These are phyloP conservation scores for Lichtheimia hyalospora DNA, from an alignment of 371 early-diverging fungal species.

Conservation along the genomic window DNA sequence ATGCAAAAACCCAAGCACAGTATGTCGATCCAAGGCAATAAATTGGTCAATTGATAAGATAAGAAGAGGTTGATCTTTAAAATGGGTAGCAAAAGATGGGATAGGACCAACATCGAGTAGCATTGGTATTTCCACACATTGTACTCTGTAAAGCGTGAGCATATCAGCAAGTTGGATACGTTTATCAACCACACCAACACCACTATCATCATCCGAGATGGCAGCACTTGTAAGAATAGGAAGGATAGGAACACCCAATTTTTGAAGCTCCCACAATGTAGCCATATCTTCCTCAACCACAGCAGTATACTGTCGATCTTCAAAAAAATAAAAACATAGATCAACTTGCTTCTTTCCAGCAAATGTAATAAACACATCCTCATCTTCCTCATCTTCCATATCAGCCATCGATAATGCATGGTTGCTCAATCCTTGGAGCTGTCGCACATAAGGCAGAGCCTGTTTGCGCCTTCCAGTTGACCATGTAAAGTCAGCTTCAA, in stretches of 20 bases:
- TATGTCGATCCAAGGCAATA: slow-evolving; percentile 24
- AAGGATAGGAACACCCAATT: slow-evolving; percentile 32
- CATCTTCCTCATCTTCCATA: background rate
- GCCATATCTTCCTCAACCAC: slow-evolving; percentile 20
- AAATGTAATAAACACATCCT: background rate
- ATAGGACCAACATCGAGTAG: slow-evolving; percentile 9
- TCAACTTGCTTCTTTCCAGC: slow-evolving; percentile 29
- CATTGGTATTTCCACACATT: slow-evolving; percentile 10
- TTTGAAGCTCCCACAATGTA: slow-evolving; percentile 25
- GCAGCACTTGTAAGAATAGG: slow-evolving; percentile 10
- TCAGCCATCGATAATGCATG: too few relatives aligned
- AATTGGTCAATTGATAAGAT: slow-evolving; percentile 39
- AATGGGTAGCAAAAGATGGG: slow-evolving; percentile 16
- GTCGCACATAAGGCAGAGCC: background rate
- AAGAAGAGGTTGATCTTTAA: slow-evolving; percentile 22
- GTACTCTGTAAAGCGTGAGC: slow-evolving; percentile 9
- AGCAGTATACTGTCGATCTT: slow-evolving; percentile 7
- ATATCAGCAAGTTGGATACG: slow-evolving; percentile 8
- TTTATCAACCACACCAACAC: slow-evolving; percentile 1
- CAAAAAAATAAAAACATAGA: slow-evolving; percentile 45
- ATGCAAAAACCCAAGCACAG: too few relatives aligned
- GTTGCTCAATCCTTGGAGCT: background rate
- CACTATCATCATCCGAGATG: background rate
- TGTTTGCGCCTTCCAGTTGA: background rate
- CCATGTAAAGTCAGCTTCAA: slow-evolving; percentile 27